Evolutionary conservation across 345 rosid species (phyloP), one percentile per base, ranked within the genome.

Genomic region (Excoecaria agallocha): DNA sequence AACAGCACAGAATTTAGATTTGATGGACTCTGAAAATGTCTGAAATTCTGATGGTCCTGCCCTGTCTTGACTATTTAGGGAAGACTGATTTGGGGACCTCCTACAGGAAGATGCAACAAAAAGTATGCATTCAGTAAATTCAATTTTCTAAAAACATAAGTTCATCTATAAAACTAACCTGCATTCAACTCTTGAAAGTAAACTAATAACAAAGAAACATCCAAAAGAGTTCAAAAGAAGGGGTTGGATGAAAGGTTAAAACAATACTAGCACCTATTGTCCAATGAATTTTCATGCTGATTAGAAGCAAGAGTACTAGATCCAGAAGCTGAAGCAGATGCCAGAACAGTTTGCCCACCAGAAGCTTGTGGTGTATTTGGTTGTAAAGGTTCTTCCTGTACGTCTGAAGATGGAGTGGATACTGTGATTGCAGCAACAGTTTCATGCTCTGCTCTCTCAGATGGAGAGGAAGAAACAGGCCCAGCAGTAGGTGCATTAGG

Each of bases 1-100:
- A 71, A 90, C 90, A 46, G 96, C 89, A 79, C 79, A 88, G 65
- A 93, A 75, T 54, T 91, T 83, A 45, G 97, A 91, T 81, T 90
- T 93, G 8, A 93, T 66, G 62, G 97, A 86, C 48, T 95, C 99
- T 37, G 98, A 93, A 84, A 95, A 89, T 25, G 97, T 89, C 51
- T 89, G 99, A 50, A 85, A 76, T 37, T 93, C 98, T 0, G 99
- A 95, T 70, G 96, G 93, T 69, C 98, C 97, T 20, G 90, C 98
- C 84, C 85, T 85, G 61, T 93, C 96, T 80, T 91, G 96, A 83
- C 73, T 83, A 76, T 72, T 86, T 64, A 85, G 86, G 51, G 92
- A 85, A 79, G 89, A 84, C 49, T 84, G 89, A 78, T 64, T 80
- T 64, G 84, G 81, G 69, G 88, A 82, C 73, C 91, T 85, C 71